phyloP scores from a whole-genome alignment of 2,329 filamentous ascomycete genomes.

The Fusarium sp. region DNA sequence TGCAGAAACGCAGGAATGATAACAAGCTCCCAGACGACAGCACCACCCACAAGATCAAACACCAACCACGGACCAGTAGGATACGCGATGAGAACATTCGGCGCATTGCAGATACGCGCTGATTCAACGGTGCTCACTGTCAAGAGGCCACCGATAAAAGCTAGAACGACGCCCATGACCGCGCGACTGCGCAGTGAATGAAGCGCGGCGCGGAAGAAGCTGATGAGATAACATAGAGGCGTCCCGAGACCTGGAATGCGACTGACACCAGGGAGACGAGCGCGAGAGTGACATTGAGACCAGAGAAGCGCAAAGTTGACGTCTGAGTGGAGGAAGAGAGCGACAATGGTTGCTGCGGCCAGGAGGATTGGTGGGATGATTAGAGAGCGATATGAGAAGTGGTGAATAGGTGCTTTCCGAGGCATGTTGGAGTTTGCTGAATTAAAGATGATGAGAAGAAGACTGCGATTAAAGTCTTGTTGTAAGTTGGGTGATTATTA shows the following conservation, averaged over 20 bases:
- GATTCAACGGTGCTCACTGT: conserved; percentile 62
- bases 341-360: conserved; percentile 53
- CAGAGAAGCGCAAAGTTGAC: conserved; percentile 63
- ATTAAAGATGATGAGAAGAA: too few species aligned
- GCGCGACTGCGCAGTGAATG: conserved; percentile 54
- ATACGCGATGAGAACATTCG: conserved; percentile 50
- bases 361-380: conserved; percentile 61
- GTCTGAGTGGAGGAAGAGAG: conserved; percentile 59
- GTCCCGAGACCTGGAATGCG: conserved; percentile 58
- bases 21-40: conserved; percentile 62
- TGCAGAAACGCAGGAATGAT: conserved; percentile 62
- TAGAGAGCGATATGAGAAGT: conserved; percentile 63
- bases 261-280: conserved; percentile 57
- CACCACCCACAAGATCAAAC: conserved; percentile 61
- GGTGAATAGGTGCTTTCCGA: conserved; percentile 59
- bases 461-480: not conserved
- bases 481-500: not conserved
- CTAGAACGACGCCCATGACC: conserved; percentile 55
- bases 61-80: conserved; percentile 58
- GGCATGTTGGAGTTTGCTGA: conserved; percentile 11
- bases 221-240: conserved; percentile 60
- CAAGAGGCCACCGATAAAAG: conserved; percentile 59
- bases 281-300: conserved; percentile 62
- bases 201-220: conserved; percentile 59
- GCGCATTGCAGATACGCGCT: conserved; percentile 55